Percentiles rank a stretch among this genome's conserved stretches.
Evolutionary conservation across 306 rosid genomes (phyloP).

Genomic region (Mimosa pudica): DNA sequence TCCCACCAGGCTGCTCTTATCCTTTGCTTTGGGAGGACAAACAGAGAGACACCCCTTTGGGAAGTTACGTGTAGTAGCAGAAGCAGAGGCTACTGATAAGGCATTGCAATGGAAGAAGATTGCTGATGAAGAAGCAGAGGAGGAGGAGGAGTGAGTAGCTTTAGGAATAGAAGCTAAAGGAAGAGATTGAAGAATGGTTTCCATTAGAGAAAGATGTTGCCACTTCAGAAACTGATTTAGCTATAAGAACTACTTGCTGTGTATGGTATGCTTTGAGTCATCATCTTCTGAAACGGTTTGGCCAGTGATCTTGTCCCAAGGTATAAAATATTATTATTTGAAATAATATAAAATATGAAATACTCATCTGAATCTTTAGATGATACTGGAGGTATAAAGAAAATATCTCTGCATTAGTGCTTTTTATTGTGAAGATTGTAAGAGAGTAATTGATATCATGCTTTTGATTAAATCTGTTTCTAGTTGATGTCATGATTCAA

Average conservation of each 20-base stretch:
- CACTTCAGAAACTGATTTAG: not conserved
- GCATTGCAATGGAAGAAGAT: constrained; percentile 35
- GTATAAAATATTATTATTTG: not conserved
- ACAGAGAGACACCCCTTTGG: constrained; percentile 44
- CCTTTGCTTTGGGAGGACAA: constrained; percentile 35
- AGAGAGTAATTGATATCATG: not conserved
- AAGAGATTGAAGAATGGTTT: constrained; percentile 46
- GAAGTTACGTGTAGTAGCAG: constrained; percentile 31
- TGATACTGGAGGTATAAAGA: not conserved
- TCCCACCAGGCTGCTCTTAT: constrained; percentile 37
- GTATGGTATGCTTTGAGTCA: constrained; percentile 6
- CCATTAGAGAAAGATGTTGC: constrained; percentile 46
- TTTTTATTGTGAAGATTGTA: not conserved
- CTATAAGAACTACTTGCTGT: not conserved
- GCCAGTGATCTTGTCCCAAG: not conserved
- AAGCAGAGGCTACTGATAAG: constrained; percentile 40
- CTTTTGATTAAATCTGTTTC: not conserved
- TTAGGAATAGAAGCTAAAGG: constrained; percentile 46
- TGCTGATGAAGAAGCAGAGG: constrained; percentile 32
- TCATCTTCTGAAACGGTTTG: not conserved
- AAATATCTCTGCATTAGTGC: not conserved
- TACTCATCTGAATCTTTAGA: not conserved
- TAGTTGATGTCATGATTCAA: not conserved
- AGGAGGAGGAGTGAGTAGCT: constrained; percentile 30
- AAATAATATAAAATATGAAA: not conserved